phyloP scores from a whole-genome alignment of 129 eudicot species.

The Flaveria brownii region DNA sequence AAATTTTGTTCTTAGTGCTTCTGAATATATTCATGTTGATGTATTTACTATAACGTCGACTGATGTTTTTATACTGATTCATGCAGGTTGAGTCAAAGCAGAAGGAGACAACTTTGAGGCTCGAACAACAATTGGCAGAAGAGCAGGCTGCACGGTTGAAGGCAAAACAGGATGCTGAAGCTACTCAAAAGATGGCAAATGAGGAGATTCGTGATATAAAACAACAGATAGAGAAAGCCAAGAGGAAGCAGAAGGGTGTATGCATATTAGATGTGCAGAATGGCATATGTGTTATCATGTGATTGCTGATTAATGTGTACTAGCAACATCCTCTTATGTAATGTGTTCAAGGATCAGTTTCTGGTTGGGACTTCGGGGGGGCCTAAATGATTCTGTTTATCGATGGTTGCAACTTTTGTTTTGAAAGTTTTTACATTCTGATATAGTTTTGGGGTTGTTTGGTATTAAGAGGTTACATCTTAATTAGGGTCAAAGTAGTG shows the following conservation, averaged over 20 bases:
- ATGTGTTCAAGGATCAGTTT: not conserved
- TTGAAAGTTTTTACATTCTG: not conserved
- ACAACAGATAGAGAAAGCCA: not conserved
- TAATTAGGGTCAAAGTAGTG: no score
- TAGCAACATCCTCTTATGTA: not conserved
- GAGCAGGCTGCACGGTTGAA: slow-evolving; percentile 59
- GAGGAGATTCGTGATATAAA: not conserved
- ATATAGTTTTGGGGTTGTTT: no score
- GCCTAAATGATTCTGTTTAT: no score
- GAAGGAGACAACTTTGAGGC: slow-evolving; percentile 46
- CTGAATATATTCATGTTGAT: not conserved
- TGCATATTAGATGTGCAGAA: not conserved
- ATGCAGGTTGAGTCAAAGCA: slow-evolving; percentile 63
- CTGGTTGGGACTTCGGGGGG: not conserved
- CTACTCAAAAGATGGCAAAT: slow-evolving; percentile 34
- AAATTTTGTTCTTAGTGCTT: no score
- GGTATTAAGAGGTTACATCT: no score
- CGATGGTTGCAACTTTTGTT: not conserved
- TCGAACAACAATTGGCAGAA: slow-evolving; percentile 56
- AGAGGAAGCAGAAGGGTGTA: not conserved
- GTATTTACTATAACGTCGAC: not conserved
- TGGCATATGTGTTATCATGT: not conserved
- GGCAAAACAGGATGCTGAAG: slow-evolving; percentile 53
- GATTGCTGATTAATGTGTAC: not conserved
- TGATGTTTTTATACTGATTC: not conserved